Percentiles rank a stretch among this genome's conserved stretches.
phyloP scores from a whole-genome alignment of 1,284 basidiomycete species.

The Salmacisia buchloeana region DNA sequence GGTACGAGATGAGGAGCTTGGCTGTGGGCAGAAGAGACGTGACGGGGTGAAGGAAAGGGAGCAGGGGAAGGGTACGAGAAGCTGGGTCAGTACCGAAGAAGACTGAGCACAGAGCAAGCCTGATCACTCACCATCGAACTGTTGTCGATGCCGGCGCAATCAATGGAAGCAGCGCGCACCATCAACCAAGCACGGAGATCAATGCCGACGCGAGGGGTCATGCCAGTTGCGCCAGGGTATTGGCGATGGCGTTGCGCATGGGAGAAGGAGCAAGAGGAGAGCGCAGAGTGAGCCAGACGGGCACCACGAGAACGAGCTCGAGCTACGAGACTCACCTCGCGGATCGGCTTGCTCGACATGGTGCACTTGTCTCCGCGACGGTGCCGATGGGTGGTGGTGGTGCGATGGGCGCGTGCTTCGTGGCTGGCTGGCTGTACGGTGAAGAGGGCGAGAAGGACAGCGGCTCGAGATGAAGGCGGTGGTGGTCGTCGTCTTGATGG shows the following conservation, averaged over 20 bases:
- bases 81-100: not conserved
- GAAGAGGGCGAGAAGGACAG: no score
- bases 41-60: not conserved
- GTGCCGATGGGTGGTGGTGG: not conserved
- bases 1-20: slow-evolving; percentile 51
- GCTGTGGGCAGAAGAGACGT: slow-evolving; percentile 14
- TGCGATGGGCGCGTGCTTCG: not conserved
- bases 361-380: not conserved
- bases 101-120: not conserved
- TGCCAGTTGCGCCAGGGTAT: not conserved
- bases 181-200: not conserved
- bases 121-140: slow-evolving; percentile 4
- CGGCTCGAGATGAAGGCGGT: no score
- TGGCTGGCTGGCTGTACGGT: not conserved
- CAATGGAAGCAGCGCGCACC: not conserved
- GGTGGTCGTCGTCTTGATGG: no score
- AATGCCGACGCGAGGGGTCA: not conserved
- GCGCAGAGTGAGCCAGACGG: no score
- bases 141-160: not conserved
- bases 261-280: not conserved
- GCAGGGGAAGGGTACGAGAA: not conserved
- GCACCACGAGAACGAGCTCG: not conserved
- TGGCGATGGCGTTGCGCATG: not conserved
- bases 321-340: not conserved
- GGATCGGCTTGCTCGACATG: slow-evolving; percentile 9